Evolutionary conservation across 2,329 filamentous ascomycete genomes (phyloP), one percentile per base, ranked within the genome.

Genomic region (Diaporthe humulicola): DNA sequence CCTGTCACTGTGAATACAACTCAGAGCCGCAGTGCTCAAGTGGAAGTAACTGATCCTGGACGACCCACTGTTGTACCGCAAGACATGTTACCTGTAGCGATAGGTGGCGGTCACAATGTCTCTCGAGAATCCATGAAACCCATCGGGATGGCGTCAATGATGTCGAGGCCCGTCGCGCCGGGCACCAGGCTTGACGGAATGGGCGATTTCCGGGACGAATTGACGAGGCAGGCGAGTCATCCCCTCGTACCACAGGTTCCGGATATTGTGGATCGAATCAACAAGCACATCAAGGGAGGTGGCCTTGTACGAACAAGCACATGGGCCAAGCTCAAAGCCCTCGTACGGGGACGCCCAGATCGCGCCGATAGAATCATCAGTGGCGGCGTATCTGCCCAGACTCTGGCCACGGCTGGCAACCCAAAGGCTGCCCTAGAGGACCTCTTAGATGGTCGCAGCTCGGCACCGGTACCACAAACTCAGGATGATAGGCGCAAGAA

Each of bases 351-450:
- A 19, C 58, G 57, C 3, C 70, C 1, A 56, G 57, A 72, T n/a
- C 70, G 70, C 36, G 70, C n/a, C 25, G 48, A 64, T 42, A 36
- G 12, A n/a, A 42, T 72, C 17, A 25, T 72, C 33, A 40, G 22
- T 15, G 70, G 57, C 2, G 10, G 3, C 12, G 25, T 72, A n/a
- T 25, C 57, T 12, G 48, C 54, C 19, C 15, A 56, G 25, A 19
- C n/a, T 42, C 12, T 72, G 36, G 57, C 57, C n/a, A 33, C 36
- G 19, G 33, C 70, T 33, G 30, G 36, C 5, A 28, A 61, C 40
- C 38, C 52, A 17, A 64, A 56, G 45, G 33, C 25, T 45, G 48
- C 22, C 4, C 36, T 72, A 36, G 70, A 54, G 40, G 14, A 6
- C 10, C 48, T 72, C 5, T 42, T 72, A 38, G 70, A 72, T 19